These are phyloP conservation scores for Phytopythium kandeliae DNA, from an alignment of 352 stramenopile genomes.

Conservation along the genomic window DNA sequence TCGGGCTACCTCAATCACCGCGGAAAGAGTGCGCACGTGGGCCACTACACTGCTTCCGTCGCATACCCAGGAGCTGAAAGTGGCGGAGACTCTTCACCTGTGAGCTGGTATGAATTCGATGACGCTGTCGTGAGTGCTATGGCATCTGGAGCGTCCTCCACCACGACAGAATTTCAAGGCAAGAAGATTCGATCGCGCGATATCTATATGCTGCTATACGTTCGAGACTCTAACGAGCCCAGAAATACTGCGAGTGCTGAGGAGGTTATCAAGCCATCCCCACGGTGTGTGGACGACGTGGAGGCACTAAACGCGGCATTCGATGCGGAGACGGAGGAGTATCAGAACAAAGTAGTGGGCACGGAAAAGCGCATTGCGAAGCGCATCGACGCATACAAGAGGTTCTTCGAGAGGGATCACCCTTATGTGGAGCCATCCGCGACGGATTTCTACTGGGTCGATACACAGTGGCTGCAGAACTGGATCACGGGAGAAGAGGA, in stretches of 20 bases:
- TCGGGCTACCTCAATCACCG: constrained; percentile 79
- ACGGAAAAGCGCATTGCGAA: constrained; percentile 49
- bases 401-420: constrained; percentile 49
- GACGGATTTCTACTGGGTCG: constrained; percentile 62
- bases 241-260: background rate
- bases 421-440: constrained; percentile 30
- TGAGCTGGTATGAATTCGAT: constrained; percentile 82
- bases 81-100: constrained; percentile 3
- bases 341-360: constrained; percentile 27
- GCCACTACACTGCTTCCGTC: constrained; percentile 83
- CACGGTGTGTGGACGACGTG: constrained; percentile 36
- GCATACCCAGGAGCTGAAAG: constrained; percentile 32
- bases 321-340: constrained; percentile 39
- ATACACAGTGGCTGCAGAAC: constrained; percentile 46
- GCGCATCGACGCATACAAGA: constrained; percentile 47
- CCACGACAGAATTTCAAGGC: constrained; percentile 36
- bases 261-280: constrained; percentile 17
- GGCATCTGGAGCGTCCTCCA: constrained; percentile 26
- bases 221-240: constrained; percentile 21
- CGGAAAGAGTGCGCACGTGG: constrained; percentile 73
- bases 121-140: constrained; percentile 65
- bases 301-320: constrained; percentile 47
- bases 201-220: constrained; percentile 86
- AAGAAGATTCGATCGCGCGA: constrained; percentile 70
- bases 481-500: constrained; percentile 64